These are phyloP conservation scores for Candida saitoana DNA, from an alignment of 805 yeast genomes.

Conservation along the genomic window DNA sequence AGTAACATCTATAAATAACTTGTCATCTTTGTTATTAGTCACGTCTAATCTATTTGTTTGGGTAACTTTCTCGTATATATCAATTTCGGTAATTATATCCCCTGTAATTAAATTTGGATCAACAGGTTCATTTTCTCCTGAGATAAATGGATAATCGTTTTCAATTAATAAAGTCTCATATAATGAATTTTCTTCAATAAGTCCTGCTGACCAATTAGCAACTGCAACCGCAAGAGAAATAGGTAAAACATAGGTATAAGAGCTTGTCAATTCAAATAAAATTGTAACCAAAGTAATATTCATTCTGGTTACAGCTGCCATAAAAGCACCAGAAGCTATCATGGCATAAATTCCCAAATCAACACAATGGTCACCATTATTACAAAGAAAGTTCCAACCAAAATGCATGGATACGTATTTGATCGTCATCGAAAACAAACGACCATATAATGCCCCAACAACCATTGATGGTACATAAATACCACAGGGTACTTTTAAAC, in stretches of 20 bases:
- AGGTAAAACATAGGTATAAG: slow-evolving; percentile 54
- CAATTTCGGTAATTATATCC: slow-evolving; percentile 31
- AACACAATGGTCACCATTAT: slow-evolving; percentile 20
- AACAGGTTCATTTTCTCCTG: slow-evolving; percentile 35
- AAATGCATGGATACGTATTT: slow-evolving; percentile 32
- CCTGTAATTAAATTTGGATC: slow-evolving; percentile 26
- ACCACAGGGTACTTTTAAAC: slow-evolving; percentile 57
- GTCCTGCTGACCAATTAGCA: slow-evolving; percentile 54
- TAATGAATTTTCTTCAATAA: slow-evolving; percentile 47
- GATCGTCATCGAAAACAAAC: slow-evolving; percentile 43
- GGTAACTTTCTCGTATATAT: slow-evolving; percentile 12
- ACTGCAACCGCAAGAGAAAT: slow-evolving; percentile 53
- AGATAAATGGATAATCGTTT: slow-evolving; percentile 53
- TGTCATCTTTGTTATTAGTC: slow-evolving; percentile 7
- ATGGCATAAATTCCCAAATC: slow-evolving; percentile 51
- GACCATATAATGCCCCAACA: slow-evolving; percentile 56
- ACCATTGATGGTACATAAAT: slow-evolving; percentile 64
- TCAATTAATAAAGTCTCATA: slow-evolving; percentile 45
- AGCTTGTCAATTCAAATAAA: slow-evolving; percentile 52
- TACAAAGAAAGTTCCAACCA: slow-evolving; percentile 4
- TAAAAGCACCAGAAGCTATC: slow-evolving; percentile 54
- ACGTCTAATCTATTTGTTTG: neutral
- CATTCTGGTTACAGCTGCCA: slow-evolving; percentile 58
- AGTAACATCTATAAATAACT: slow-evolving; percentile 33
- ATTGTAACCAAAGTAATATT: slow-evolving; percentile 50